These are phyloP conservation scores for Zoysia matrella DNA, from an alignment of 202 grass and related monocot species.

Conservation along the genomic window DNA sequence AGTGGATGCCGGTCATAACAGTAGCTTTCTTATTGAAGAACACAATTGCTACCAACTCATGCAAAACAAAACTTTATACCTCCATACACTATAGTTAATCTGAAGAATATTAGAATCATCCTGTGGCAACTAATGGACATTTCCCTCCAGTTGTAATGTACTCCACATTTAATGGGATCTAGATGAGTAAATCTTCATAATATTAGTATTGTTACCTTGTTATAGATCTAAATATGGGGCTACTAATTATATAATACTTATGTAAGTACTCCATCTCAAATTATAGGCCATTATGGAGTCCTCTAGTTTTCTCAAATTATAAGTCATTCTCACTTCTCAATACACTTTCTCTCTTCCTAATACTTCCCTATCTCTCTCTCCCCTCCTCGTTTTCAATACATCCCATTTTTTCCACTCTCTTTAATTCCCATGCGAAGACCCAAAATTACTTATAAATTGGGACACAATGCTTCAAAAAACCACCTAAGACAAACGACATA, in stretches of 20 bases:
- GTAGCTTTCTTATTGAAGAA: slow-evolving; percentile 21
- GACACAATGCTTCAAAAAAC: no score
- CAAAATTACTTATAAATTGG: no score
- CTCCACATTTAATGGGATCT: slow-evolving; percentile 15
- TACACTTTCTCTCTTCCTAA: no score
- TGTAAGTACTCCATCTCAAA: no score
- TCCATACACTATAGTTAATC: neutral
- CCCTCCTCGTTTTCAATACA: no score
- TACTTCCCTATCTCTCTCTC: no score
- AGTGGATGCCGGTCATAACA: neutral
- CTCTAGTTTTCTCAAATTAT: no score
- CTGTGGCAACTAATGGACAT: neutral
- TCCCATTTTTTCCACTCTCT: no score
- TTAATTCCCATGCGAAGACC: no score
- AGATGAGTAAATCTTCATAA: slow-evolving; percentile 24
- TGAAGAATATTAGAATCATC: slow-evolving; percentile 2
- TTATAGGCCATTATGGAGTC: no score
- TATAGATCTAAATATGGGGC: neutral
- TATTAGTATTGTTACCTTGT: slow-evolving; percentile 8
- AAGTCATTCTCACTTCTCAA: no score
- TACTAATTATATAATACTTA: neutral
- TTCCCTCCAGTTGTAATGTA: neutral
- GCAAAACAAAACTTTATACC: slow-evolving; percentile 10
- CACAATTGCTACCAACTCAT: slow-evolving; percentile 9
- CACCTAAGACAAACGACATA: no score